phyloP scores from a whole-genome alignment of 345 rosid species.

The Arabis alpina region DNA sequence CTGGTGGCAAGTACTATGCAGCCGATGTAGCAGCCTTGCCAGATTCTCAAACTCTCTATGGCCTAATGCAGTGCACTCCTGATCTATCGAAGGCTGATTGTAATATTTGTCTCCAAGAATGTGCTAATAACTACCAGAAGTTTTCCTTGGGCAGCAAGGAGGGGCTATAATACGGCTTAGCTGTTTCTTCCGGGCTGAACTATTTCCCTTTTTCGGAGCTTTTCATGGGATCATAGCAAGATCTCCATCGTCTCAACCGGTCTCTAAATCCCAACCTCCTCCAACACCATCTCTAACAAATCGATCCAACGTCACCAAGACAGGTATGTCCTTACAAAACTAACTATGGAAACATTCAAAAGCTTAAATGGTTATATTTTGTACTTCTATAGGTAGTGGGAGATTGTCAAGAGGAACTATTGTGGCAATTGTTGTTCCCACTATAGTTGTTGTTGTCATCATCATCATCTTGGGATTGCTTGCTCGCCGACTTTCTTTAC shows the following conservation, averaged over 20 bases:
- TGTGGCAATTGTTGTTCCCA: slow-evolving; percentile 5
- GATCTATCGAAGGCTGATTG: slow-evolving; percentile 28
- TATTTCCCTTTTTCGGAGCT: no score
- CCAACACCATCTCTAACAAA: neutral
- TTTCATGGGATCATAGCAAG: no score
- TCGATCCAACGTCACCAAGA: neutral
- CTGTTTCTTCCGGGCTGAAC: slow-evolving; percentile 27
- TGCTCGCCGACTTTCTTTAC: neutral
- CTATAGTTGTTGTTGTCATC: slow-evolving; percentile 3
- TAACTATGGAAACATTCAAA: no score
- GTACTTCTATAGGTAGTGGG: no score
- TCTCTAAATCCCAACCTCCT: neutral
- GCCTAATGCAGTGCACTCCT: slow-evolving; percentile 35
- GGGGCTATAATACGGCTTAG: slow-evolving; percentile 14
- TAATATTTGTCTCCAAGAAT: slow-evolving; percentile 4
- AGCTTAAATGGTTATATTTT: no score
- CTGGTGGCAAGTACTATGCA: slow-evolving; percentile 21
- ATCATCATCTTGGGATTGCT: neutral
- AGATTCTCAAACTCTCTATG: neutral
- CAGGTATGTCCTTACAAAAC: slow-evolving; percentile 6
- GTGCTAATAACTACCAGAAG: neutral
- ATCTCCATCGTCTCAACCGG: no score
- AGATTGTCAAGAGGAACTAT: slow-evolving; percentile 1
- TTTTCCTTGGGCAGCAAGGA: slow-evolving; percentile 13
- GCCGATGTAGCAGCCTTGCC: neutral